Evolutionary conservation across 2,329 filamentous ascomycete genomes (phyloP), one percentile per base, ranked within the genome.

Genomic region (Fusarium nanum): DNA sequence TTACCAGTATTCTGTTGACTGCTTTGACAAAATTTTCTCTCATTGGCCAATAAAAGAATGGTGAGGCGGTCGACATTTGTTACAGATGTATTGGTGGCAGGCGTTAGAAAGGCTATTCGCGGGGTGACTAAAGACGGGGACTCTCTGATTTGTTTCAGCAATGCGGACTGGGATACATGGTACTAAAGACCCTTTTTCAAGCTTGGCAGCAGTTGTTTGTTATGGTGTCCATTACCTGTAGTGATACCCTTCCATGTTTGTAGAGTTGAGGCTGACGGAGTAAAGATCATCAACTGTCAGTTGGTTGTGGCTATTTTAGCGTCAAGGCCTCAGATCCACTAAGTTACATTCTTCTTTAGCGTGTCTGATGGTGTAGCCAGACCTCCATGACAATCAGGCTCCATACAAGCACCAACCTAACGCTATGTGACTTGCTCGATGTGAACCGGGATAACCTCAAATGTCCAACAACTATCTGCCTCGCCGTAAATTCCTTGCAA

Each of bases 181-280:
- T 20, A n/a, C 22, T 22, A 20, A 20, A 46, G 16, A 1, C 14
- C 9, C 30, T 46, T 66, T 18, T 41, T 18, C 47, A 49, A 37
- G 18, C 23, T 48, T 20, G 14, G 22, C 23, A 13, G 16, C 23
- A 13, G 16, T 22, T 46, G 48, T 44, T 61, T 61, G 62, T 23
- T 44, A 37, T 48, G 54, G 40, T 41, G 42, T 32, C 44, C 30
- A 45, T 66, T 41, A 34, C 42, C 46, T 67, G 46, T 14, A 22
- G 63, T 48, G 63, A 46, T 20, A 62, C 64, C 44, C 22, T 56
- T 32, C 32, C 20, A 27, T 37, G 34, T 42, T 56, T 34, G 16
- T 27, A 42, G n/a, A 61, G n/a, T 49, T 67, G 55, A 66, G 63
- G 62, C 62, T 67, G 63, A 66, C 55, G 48, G 41, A 41, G 22